Evolutionary conservation across 139 green algal species (phyloP).

Genomic region (Closterium sp.): DNA sequence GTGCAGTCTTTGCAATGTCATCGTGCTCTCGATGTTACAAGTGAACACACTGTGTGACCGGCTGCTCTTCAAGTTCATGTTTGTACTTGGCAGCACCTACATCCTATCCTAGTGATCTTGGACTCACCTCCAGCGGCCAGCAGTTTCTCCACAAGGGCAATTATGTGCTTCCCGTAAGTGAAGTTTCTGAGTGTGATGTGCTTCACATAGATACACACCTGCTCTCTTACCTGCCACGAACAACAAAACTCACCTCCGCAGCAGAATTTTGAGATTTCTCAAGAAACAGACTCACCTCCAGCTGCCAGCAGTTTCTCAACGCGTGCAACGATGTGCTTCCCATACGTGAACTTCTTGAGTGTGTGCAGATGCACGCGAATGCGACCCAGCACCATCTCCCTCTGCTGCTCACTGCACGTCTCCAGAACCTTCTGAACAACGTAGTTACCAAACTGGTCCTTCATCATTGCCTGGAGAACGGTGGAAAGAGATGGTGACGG

Average conservation of each 20-base stretch:
- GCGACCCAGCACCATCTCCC: conserved; percentile 67
- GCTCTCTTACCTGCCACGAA: too few relatives aligned
- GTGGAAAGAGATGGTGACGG: background rate
- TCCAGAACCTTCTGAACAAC: conserved; percentile 65
- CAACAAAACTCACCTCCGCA: too few relatives aligned
- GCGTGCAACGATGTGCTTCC: conserved; percentile 90
- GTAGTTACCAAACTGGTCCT: conserved; percentile 79
- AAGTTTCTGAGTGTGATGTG: conserved; percentile 74
- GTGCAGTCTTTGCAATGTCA: too few relatives aligned
- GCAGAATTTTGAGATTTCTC: too few relatives aligned
- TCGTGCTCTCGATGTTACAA: too few relatives aligned
- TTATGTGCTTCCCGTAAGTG: conserved; percentile 94
- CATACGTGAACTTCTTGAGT: conserved; percentile 83
- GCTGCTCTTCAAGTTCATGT: too few relatives aligned
- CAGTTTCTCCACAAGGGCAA: conserved; percentile 77
- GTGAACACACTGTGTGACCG: too few relatives aligned
- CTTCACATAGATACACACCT: too few relatives aligned
- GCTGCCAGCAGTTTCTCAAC: conserved; percentile 71
- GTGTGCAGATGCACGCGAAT: conserved; percentile 72
- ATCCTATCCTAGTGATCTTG: too few relatives aligned
- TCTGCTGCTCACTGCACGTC: conserved; percentile 73
- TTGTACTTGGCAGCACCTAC: too few relatives aligned
- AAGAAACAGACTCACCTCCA: conserved; percentile 57
- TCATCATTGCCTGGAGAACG: conserved; percentile 73
- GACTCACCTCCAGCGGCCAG: conserved; percentile 46